These are phyloP conservation scores for Luzula sylvatica DNA, from an alignment of 176 grass and related monocot genomes.

Conservation along the genomic window DNA sequence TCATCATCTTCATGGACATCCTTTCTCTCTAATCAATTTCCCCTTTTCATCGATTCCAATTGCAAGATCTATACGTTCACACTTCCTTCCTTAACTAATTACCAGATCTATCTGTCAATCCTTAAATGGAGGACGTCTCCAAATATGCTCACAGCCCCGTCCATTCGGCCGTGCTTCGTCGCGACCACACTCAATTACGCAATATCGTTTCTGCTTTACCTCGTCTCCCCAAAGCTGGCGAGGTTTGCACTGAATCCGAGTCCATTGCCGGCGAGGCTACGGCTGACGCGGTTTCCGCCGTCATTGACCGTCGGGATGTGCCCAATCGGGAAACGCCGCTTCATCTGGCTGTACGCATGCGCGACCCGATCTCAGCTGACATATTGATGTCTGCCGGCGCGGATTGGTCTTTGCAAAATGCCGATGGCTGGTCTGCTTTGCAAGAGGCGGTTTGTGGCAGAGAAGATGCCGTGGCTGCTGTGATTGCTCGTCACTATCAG, in stretches of 20 bases:
- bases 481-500: conserved; percentile 96
- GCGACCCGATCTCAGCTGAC: conserved; percentile 63
- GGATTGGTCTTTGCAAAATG: conserved; percentile 97
- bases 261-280: conserved; percentile 53
- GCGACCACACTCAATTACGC: conserved; percentile 53
- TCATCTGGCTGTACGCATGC: conserved; percentile 78
- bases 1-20: conserved; percentile 6
- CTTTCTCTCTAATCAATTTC: neutral
- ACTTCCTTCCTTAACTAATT: conserved; percentile 22
- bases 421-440: conserved; percentile 77
- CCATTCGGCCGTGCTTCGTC: conserved; percentile 59
- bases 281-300: conserved; percentile 55
- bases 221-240: conserved; percentile 53
- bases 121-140: conserved; percentile 59
- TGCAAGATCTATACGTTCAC: conserved; percentile 19
- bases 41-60: conserved; percentile 24
- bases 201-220: conserved; percentile 35
- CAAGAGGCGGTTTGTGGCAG: conserved; percentile 89
- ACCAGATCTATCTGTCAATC: neutral
- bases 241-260: conserved; percentile 53
- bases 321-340: conserved; percentile 79
- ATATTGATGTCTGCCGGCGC: conserved; percentile 77
- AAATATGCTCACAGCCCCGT: conserved; percentile 69
- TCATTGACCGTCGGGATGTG: conserved; percentile 85
- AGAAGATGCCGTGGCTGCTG: conserved; percentile 67